Evolutionary conservation across 345 rosid species (phyloP).

Genomic region (Hevea brasiliensis): DNA sequence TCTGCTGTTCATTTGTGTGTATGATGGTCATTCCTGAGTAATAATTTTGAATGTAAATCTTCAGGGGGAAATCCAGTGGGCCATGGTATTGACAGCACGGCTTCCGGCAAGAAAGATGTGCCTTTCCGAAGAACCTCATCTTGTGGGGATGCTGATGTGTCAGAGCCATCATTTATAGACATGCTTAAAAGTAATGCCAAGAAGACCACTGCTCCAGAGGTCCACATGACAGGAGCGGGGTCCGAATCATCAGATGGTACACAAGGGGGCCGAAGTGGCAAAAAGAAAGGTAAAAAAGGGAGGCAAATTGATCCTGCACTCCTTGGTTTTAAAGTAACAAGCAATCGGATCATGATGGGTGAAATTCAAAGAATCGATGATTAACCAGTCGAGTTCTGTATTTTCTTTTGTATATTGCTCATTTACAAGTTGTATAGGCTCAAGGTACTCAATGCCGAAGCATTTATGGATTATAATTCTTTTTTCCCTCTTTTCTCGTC

Average conservation of each 20-base stretch:
- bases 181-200: slow-evolving; percentile 57
- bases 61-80: slow-evolving; percentile 22
- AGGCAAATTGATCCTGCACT: slow-evolving; percentile 35
- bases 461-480: neutral
- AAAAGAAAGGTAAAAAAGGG: slow-evolving; percentile 32
- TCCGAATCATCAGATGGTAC: slow-evolving; percentile 27
- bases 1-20: neutral
- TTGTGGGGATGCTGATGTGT: slow-evolving; percentile 40
- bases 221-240: slow-evolving; percentile 4
- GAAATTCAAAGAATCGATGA: slow-evolving; percentile 40
- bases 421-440: slow-evolving; percentile 33
- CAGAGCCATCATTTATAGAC: slow-evolving; percentile 79
- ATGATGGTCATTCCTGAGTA: too few species aligned
- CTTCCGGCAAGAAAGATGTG: slow-evolving; percentile 46
- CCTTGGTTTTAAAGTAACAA: slow-evolving; percentile 32
- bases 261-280: slow-evolving; percentile 43
- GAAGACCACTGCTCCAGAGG: slow-evolving; percentile 27
- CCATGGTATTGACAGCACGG: slow-evolving; percentile 23
- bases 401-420: slow-evolving; percentile 14
- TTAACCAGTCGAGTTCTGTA: slow-evolving; percentile 25
- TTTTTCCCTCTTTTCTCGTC: too few species aligned
- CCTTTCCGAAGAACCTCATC: slow-evolving; percentile 49
- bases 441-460: slow-evolving; percentile 11
- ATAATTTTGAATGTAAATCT: neutral
- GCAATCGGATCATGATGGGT: slow-evolving; percentile 34